These are phyloP conservation scores for Fusarium humuli DNA, from an alignment of 2,329 filamentous ascomycete species.

Conservation along the genomic window DNA sequence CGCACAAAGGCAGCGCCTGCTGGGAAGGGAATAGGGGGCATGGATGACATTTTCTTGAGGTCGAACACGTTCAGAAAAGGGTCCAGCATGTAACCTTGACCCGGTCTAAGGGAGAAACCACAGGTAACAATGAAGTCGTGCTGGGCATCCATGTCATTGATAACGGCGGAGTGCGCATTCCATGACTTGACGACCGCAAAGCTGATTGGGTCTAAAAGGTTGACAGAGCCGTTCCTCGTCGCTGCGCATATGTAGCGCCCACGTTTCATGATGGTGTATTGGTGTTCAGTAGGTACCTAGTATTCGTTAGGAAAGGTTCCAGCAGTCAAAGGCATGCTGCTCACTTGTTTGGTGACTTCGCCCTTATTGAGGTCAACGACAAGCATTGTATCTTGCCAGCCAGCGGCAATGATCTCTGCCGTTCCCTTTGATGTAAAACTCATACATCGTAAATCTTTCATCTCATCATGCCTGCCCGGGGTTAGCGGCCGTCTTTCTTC, in stretches of 20 bases:
- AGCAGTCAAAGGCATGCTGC: not conserved
- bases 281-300: conserved; percentile 75
- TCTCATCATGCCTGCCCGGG: conserved; percentile 71
- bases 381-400: conserved; percentile 88
- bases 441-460: conserved; percentile 93
- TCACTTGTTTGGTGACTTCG: conserved; percentile 74
- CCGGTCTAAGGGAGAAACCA: conserved; percentile 86
- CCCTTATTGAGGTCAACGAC: conserved; percentile 78
- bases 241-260: conserved; percentile 93
- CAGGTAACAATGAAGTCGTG: conserved; percentile 96
- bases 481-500: conserved; percentile 34
- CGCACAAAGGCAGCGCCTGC: conserved; percentile 93
- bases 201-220: conserved; percentile 84
- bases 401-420: conserved; percentile 86
- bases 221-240: conserved; percentile 82
- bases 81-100: conserved; percentile 81
- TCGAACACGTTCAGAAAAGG: conserved; percentile 96
- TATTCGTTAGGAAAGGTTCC: conserved; percentile 46
- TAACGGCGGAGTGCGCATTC: conserved; percentile 87
- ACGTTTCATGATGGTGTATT: conserved; percentile 93
- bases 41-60: conserved; percentile 86
- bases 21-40: conserved; percentile 92
- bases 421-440: conserved; percentile 90
- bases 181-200: conserved; percentile 86
- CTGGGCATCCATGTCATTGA: conserved; percentile 97